A percentile compares a stretch with the other conserved stretches of the same genome.
phyloP scores from a whole-genome alignment of 1,139 yeast species.

The Yamadazyma pseudoaaseri region DNA sequence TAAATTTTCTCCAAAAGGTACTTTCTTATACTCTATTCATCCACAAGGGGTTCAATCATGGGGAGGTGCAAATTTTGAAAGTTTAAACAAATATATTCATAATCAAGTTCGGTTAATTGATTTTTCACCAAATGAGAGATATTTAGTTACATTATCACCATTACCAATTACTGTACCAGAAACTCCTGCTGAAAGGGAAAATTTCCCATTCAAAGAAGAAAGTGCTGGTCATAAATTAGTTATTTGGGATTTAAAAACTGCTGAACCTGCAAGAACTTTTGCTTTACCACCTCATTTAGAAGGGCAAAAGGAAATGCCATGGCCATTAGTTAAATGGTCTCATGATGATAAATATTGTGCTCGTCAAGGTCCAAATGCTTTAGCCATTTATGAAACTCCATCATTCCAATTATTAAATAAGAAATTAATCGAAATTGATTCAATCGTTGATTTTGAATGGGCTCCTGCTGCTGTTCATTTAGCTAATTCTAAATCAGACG shows the following conservation, averaged over 20 bases:
- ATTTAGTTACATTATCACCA: slow-evolving; percentile 87
- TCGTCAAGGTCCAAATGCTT: slow-evolving; percentile 90
- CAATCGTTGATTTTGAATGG: slow-evolving; percentile 90
- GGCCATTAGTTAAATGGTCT: slow-evolving; percentile 99
- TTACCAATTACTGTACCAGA: slow-evolving; percentile 76
- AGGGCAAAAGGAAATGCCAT: slow-evolving; percentile 71
- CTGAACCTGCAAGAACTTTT: slow-evolving; percentile 85
- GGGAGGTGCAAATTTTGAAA: slow-evolving; percentile 85
- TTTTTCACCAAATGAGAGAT: slow-evolving; percentile 90
- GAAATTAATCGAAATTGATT: slow-evolving; percentile 81
- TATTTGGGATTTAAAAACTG: slow-evolving; percentile 87
- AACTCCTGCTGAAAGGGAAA: slow-evolving; percentile 58
- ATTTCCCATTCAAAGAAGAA: slow-evolving; percentile 82
- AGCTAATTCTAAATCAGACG: slow-evolving; percentile 50
- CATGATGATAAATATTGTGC: slow-evolving; percentile 92
- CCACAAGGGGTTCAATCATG: slow-evolving; percentile 95
- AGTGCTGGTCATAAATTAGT: slow-evolving; percentile 93
- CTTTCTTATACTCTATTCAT: slow-evolving; percentile 82
- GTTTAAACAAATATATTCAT: slow-evolving; percentile 79
- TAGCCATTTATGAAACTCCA: slow-evolving; percentile 81
- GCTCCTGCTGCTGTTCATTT: slow-evolving; percentile 85
- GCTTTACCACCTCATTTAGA: slow-evolving; percentile 80
- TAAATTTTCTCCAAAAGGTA: slow-evolving; percentile 93
- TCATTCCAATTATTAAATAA: slow-evolving; percentile 74
- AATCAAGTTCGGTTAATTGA: slow-evolving; percentile 88